Base-by-base conservation (phyloP, 2,329 filamentous ascomycete genomes). In the Metarhizium anisopliae region DNA sequence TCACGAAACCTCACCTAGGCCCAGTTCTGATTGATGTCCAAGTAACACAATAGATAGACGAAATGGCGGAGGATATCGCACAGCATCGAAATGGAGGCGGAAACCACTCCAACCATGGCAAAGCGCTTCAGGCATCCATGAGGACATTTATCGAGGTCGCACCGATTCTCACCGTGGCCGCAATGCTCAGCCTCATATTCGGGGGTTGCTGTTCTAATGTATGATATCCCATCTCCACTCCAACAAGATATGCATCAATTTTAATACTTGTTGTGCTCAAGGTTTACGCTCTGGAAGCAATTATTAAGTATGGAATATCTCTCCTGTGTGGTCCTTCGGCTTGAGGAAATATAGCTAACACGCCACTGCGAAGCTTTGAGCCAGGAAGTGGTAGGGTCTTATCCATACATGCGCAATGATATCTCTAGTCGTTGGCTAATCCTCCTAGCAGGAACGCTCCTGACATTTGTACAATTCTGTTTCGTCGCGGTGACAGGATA, bases 181-280 rank as follows among this genome's bases (percentile, higher is more conserved):
- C 80, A 56, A 95, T 95, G 80, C 79, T 93, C 56, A 80, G 79
- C 53, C 80, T 97, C 61, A 97, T 99, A 58, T 96, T 99, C 70
- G 94, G 94, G 53, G 94, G 94, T 35, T 96, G 91, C 68, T 96
- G 92, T 74, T 90, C 90, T 40, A 96, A 96, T 79, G 92, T 92
- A 76, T 72, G 84, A 49, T 45, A 40, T 20, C 2, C 7, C 36
- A 29, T 25, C 18, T 13, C 47, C 14, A 8, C 3, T 13, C 14
- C 18, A 29, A 51, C 6, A 47, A 20, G 10, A 20, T 51, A 25
- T 36, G 35, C 18, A 18, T 6, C 42, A 45, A 20, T 45, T 10
- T 38, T 53, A 45, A 56, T 29, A 6, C 13, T 6, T 13, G n/a
- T 52, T 63, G 14, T 63, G 59, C 63, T 67, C 64, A 68, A 95